Conservation (phyloP, 495 filamentous ascomycete species). For the Aspergillus hancockii region DNA sequence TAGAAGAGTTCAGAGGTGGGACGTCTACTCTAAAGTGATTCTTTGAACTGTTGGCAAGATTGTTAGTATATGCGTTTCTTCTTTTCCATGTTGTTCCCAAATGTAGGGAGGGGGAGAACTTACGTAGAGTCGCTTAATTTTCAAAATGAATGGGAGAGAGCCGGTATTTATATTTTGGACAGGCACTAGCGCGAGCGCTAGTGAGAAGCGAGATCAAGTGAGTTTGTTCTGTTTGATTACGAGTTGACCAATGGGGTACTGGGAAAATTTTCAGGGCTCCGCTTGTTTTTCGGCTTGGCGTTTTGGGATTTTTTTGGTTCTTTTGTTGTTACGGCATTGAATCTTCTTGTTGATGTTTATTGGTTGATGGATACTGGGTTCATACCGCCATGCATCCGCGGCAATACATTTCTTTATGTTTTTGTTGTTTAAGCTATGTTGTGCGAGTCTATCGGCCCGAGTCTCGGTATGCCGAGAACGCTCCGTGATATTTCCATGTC, state of each 20-base stretch:
- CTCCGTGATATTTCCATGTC: no score
- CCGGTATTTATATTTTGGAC: conserved; percentile 26
- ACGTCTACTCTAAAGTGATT: conserved; percentile 92
- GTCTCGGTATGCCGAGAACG: conserved; percentile 1
- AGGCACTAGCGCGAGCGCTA: conserved; percentile 23
- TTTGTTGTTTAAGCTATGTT: not conserved
- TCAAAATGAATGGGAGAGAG: conserved; percentile 24
- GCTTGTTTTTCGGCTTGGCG: not conserved
- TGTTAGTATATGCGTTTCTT: conserved; percentile 30
- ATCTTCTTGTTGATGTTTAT: not conserved
- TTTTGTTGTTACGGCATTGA: not conserved
- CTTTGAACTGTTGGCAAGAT: conserved; percentile 61
- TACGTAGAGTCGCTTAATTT: conserved; percentile 67
- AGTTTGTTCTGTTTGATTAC: conserved; percentile 31
- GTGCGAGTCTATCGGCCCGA: not conserved
- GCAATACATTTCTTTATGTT: not conserved
- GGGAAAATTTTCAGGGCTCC: conserved; percentile 3
- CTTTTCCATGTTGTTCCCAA: conserved; percentile 13
- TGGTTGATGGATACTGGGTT: not conserved
- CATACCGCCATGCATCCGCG: not conserved
- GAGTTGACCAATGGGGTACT: conserved; percentile 9
- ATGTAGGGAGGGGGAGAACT: conserved; percentile 44
- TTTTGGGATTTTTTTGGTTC: not conserved
- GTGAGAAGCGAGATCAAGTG: conserved; percentile 31
- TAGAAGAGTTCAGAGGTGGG: conserved; percentile 74